A percentile compares a stretch with the other conserved stretches of the same genome.
Conservation (phyloP, 139 green algal species). For the Pedinophyceae sp. region DNA sequence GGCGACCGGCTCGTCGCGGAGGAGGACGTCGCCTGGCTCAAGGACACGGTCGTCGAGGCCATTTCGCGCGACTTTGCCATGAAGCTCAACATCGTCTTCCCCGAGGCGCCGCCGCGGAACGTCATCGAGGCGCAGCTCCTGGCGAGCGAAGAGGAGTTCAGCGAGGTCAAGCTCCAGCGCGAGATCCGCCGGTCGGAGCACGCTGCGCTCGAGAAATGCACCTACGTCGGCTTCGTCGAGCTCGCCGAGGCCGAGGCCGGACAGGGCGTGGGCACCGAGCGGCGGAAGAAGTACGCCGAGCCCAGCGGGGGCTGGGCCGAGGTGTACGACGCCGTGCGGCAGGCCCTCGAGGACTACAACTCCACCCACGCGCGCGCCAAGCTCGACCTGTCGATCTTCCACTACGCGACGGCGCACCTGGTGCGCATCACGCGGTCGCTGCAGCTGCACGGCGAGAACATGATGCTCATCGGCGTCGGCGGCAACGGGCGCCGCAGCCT, state of each 20-base stretch:
- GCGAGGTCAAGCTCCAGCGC: too few species aligned
- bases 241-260: too few species aligned
- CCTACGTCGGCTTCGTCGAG: too few species aligned
- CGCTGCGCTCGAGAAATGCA: too few species aligned
- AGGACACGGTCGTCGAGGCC: neutral
- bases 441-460: conserved; percentile 28
- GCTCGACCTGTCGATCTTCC: conserved; percentile 27
- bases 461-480: conserved; percentile 39
- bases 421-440: conserved; percentile 18
- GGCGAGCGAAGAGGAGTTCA: too few species aligned
- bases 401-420: conserved; percentile 23
- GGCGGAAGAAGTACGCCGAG: neutral
- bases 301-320: conserved; percentile 5
- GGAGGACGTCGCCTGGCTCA: neutral
- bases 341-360: conserved; percentile 25
- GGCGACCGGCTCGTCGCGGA: conserved; percentile 12
- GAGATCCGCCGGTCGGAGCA: too few species aligned
- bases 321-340: conserved; percentile 8
- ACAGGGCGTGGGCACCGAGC: neutral
- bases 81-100: neutral
- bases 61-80: neutral
- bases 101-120: too few species aligned
- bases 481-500: conserved; percentile 35
- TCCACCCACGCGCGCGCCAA: conserved; percentile 9
- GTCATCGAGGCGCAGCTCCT: too few species aligned